Evolutionary conservation across 768 basidiomycete genomes (phyloP).

Genomic region (Multifurca ochricompacta): DNA sequence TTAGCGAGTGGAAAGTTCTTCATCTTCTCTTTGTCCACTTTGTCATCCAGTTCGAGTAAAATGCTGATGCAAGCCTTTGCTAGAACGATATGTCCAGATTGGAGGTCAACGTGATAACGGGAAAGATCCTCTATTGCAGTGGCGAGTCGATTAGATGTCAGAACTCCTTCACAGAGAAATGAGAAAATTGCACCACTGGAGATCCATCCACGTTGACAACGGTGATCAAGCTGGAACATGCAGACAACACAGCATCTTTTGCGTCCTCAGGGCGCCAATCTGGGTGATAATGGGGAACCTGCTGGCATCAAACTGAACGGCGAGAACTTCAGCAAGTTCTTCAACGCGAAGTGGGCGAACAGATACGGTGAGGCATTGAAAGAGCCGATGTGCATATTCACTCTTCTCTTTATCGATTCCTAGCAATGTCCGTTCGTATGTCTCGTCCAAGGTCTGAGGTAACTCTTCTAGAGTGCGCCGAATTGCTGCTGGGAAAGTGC

Average conservation of each 20-base stretch:
- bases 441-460: background rate
- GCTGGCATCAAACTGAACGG: background rate
- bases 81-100: background rate
- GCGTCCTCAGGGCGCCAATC: background rate
- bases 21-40: no score
- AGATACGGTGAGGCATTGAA: background rate
- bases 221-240: background rate
- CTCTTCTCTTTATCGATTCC: background rate
- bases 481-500: background rate
- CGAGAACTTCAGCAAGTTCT: conserved; percentile 1
- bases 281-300: background rate
- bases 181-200: background rate
- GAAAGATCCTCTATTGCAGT: background rate
- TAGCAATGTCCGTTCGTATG: background rate
- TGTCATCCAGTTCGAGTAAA: background rate
- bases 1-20: background rate
- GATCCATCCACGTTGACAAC: background rate
- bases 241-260: background rate
- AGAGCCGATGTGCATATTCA: background rate
- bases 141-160: background rate
- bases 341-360: background rate
- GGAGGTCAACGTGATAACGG: background rate
- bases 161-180: background rate
- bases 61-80: background rate
- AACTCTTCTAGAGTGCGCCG: background rate